phyloP scores from a whole-genome alignment of 306 rosid genomes.

The Rubus idaeus region DNA sequence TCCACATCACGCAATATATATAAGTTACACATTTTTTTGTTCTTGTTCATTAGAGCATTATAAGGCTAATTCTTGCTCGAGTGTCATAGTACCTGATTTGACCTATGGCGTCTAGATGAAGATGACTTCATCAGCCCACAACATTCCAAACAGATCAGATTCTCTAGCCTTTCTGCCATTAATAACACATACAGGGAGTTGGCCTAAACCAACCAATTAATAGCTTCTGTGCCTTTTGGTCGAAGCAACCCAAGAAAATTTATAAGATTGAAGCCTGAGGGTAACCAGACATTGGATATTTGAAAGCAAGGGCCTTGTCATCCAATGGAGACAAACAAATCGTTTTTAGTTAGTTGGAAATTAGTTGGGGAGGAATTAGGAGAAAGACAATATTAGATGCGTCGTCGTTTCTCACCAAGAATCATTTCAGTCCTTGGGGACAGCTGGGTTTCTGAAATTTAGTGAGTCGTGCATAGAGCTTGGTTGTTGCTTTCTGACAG shows the following conservation, averaged over 20 bases:
- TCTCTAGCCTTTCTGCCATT: background rate
- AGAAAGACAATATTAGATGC: constrained; percentile 28
- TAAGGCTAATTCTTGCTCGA: background rate
- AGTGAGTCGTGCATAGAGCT: background rate
- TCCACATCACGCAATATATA: too few relatives aligned
- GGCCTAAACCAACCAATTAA: constrained; percentile 27
- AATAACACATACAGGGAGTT: constrained; percentile 2
- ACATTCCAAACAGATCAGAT: background rate
- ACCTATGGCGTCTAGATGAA: constrained; percentile 3
- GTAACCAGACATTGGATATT: constrained; percentile 60
- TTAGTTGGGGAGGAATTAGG: constrained; percentile 16
- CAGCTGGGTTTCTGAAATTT: constrained; percentile 6
- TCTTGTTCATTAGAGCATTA: background rate
- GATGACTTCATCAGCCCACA: background rate
- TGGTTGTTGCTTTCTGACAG: constrained; percentile 11
- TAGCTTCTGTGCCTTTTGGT: constrained; percentile 39
- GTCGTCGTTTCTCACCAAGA: constrained; percentile 41
- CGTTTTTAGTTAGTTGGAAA: constrained; percentile 20
- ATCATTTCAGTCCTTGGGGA: constrained; percentile 13
- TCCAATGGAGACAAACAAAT: constrained; percentile 32
- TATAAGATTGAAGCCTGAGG: constrained; percentile 27
- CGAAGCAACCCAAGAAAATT: constrained; percentile 37
- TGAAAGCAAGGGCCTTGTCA: constrained; percentile 26
- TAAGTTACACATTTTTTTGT: too few relatives aligned
- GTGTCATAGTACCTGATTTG: background rate